These are phyloP conservation scores for Aspergillus neotritici DNA, from an alignment of 2,329 filamentous ascomycete genomes.

Conservation along the genomic window DNA sequence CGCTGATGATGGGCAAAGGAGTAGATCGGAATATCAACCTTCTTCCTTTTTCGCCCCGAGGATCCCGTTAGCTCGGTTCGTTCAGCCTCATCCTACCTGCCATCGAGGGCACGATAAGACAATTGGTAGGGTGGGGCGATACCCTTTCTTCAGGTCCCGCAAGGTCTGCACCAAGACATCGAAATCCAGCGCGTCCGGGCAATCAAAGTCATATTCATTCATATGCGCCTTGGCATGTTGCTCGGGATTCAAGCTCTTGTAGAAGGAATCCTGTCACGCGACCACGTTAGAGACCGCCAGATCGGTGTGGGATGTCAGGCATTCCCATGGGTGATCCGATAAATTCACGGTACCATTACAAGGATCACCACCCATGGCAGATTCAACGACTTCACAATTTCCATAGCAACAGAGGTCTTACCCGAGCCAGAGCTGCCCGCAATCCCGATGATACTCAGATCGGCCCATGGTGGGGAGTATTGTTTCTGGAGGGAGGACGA, in stretches of 20 bases:
- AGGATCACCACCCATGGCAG: conserved; percentile 97
- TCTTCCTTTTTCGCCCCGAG: conserved; percentile 25
- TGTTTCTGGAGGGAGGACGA: conserved; percentile 49
- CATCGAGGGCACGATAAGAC: too few relatives aligned
- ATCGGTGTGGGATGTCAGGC: neutral
- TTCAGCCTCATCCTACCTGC: too few relatives aligned
- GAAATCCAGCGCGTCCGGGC: conserved; percentile 91
- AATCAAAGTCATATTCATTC: conserved; percentile 95
- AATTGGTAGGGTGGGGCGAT: conserved; percentile 20
- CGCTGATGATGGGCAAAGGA: conserved; percentile 90
- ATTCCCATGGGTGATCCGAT: neutral
- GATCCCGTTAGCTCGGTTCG: neutral
- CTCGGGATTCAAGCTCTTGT: conserved; percentile 78
- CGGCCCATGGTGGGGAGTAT: conserved; percentile 92
- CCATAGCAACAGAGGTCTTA: conserved; percentile 88
- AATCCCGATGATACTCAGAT: conserved; percentile 93
- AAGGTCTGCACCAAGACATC: conserved; percentile 76
- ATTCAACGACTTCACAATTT: conserved; percentile 83
- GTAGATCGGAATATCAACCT: conserved; percentile 84
- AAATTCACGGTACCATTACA: conserved; percentile 65
- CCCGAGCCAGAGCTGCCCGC: conserved; percentile 92
- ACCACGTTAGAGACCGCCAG: neutral
- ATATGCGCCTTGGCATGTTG: conserved; percentile 73
- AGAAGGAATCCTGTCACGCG: conserved; percentile 76
- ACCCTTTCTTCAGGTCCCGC: conserved; percentile 86